Percentiles rank a stretch among this genome's conserved stretches.
Conservation (phyloP, 495 filamentous ascomycete genomes). For the Daldinia decipiens region DNA sequence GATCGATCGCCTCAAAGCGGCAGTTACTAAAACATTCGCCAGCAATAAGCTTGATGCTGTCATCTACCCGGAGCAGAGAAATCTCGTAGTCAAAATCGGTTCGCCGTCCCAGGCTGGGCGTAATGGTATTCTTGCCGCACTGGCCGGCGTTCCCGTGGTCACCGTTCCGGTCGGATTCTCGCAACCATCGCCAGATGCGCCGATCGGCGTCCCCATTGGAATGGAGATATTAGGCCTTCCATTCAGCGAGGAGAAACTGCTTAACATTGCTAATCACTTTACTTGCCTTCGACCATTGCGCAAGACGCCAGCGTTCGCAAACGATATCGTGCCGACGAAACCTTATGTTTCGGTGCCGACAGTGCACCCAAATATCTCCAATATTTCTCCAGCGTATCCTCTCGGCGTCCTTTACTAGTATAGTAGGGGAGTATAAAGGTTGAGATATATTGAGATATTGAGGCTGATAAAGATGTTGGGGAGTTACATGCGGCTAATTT, state of each 20-base stretch:
- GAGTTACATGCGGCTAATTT: constrained; percentile 24
- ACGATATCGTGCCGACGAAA: constrained; percentile 48
- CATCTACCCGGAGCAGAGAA: constrained; percentile 73
- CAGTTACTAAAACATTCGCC: constrained; percentile 60
- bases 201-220: constrained; percentile 68
- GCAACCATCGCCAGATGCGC: constrained; percentile 56
- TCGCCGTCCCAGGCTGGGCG: constrained; percentile 64
- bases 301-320: constrained; percentile 56
- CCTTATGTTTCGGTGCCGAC: constrained; percentile 54
- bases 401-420: constrained; percentile 47
- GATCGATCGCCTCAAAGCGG: constrained; percentile 60
- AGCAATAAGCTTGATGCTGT: constrained; percentile 63
- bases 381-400: constrained; percentile 60
- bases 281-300: constrained; percentile 55
- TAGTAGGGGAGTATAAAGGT: constrained; percentile 1
- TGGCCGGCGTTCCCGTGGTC: constrained; percentile 71
- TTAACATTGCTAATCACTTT: constrained; percentile 58
- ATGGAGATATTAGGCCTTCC: constrained; percentile 70
- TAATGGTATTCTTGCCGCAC: constrained; percentile 72
- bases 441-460: constrained; percentile 22
- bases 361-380: constrained; percentile 51
- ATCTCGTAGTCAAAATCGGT: constrained; percentile 68
- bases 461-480: constrained; percentile 5
- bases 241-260: constrained; percentile 63
- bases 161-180: constrained; percentile 64